phyloP scores from a whole-genome alignment of 2,329 filamentous ascomycete genomes.

The Colletotrichum magnum region DNA sequence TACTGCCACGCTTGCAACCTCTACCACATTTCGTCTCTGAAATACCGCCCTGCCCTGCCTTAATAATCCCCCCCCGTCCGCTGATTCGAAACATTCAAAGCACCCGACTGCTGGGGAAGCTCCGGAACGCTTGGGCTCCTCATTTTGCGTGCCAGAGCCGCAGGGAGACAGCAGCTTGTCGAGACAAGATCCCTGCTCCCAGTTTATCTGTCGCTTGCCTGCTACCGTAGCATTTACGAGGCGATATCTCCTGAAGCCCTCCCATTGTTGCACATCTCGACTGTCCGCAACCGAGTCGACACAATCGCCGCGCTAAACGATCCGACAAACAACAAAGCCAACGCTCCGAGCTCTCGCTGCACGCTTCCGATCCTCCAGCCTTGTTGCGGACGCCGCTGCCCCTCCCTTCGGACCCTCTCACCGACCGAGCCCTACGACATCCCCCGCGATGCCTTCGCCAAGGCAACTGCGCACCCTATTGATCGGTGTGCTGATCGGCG shows the following conservation, averaged over 20 bases:
- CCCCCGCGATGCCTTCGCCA: constrained; percentile 73
- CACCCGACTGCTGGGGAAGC: constrained; percentile 33
- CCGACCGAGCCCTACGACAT: constrained; percentile 2
- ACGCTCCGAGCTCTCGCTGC: background rate
- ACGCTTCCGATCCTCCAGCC: too few species aligned
- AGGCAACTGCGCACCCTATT: constrained; percentile 78
- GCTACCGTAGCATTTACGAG: constrained; percentile 24
- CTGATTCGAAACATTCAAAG: constrained; percentile 31
- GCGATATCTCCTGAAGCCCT: background rate
- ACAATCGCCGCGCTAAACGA: constrained; percentile 1
- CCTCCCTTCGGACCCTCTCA: background rate
- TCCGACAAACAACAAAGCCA: background rate
- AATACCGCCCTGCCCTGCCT: background rate
- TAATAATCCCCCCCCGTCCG: constrained; percentile 10
- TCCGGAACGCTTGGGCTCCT: constrained; percentile 36
- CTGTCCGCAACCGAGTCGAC: constrained; percentile 1
- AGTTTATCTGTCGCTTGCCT: background rate
- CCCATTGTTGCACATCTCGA: constrained; percentile 15
- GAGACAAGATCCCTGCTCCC: constrained; percentile 19
- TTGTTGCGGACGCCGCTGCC: background rate
- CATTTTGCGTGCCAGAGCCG: constrained; percentile 10
- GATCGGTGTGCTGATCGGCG: constrained; percentile 73
- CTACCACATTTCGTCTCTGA: background rate
- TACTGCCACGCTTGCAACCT: background rate
- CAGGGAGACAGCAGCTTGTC: constrained; percentile 13